A percentile compares a stretch with the other conserved stretches of the same genome.
These are phyloP conservation scores for Globisporangium irregulare DNA, from an alignment of 352 stramenopile species.

Conservation along the genomic window DNA sequence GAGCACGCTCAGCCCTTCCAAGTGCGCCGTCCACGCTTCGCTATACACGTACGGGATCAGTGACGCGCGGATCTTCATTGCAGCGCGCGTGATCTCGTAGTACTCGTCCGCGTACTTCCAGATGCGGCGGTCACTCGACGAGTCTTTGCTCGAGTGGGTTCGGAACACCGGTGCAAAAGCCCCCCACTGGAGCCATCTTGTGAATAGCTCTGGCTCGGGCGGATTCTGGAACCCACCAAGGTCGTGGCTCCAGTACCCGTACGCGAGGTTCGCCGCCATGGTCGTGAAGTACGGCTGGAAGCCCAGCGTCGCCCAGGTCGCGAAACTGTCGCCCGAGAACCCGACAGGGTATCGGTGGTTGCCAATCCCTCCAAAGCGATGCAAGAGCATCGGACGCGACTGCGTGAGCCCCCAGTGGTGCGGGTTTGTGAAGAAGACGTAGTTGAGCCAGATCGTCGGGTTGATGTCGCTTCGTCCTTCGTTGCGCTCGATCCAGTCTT, in stretches of 20 bases:
- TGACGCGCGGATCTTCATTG: slow-evolving; percentile 27
- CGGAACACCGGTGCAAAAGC: slow-evolving; percentile 38
- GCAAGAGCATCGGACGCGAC: slow-evolving; percentile 34
- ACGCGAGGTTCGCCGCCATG: slow-evolving; percentile 48
- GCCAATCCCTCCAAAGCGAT: slow-evolving; percentile 46
- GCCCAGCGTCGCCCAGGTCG: slow-evolving; percentile 31
- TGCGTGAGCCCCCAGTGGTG: slow-evolving; percentile 23
- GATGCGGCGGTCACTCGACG: slow-evolving; percentile 26
- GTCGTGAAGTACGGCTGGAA: slow-evolving; percentile 51
- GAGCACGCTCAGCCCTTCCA: slow-evolving; percentile 29
- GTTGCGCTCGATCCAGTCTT: slow-evolving; percentile 31
- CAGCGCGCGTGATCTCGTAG: slow-evolving; percentile 28
- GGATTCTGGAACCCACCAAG: slow-evolving; percentile 34
- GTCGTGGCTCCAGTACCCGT: slow-evolving; percentile 50
- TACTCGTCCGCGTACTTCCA: slow-evolving; percentile 32
- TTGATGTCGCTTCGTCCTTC: slow-evolving; percentile 31
- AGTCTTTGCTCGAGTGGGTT: slow-evolving; percentile 37
- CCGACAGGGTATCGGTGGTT: slow-evolving; percentile 53
- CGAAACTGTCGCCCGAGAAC: slow-evolving; percentile 45
- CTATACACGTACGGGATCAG: slow-evolving; percentile 55
- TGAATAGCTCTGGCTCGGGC: slow-evolving; percentile 32
- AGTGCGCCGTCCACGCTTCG: slow-evolving; percentile 22
- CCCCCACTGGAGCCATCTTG: slow-evolving; percentile 46
- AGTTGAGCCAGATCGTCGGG: slow-evolving; percentile 52
- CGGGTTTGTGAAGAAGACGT: slow-evolving; percentile 40